Base-by-base conservation (phyloP, 345 rosid species). In the Gossypium turneri region DNA sequence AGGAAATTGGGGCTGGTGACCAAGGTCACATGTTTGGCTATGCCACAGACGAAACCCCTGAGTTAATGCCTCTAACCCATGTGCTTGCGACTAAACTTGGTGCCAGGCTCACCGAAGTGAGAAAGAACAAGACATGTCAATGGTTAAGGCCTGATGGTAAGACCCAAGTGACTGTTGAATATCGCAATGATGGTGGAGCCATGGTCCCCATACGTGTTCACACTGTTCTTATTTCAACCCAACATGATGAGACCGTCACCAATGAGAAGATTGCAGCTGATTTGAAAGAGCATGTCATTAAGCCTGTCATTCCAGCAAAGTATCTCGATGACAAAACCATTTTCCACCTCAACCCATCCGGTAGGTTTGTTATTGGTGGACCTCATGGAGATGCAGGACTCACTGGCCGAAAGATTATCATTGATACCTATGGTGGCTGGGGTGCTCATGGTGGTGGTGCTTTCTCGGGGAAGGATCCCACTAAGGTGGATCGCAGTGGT, bases 331-430 rank as follows among this genome's bases (percentile, higher is more conserved):
- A 88, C 52, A 86, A 88, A 25, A 90, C 95, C 74, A 90, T 90
- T 81, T 90, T 90, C 84, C 95, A 90, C 77, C 71, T 90, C 70
- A 90, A 90, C 83, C 95, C 94, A 29, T 90, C 94, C 3, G 92
- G 94, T 61, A 86, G 94, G 63, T 90, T 90, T 62, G 94, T 90
- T 67, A 90, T 90, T 9, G 95, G 95, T 52, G 95, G 95, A 12
- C 95, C 95, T 25, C 95, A 90, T 20, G 95, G 95, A 76, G 95
- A 88, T 80, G 95, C 95, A 58, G 95, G 95, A 70, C 95, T 90
- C 55, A 90, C 95, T 0, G 95, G 95, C 63, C 81, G 95, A 78
- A 90, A 90, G 82, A 90, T 90, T 64, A 88, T 90, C 76, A 87
- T 90, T 2, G 95, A 90, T 77, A 90, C 89, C 41, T 84, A 84